These are phyloP conservation scores for Fusarium sp. DNA, from an alignment of 2,329 filamentous ascomycete species.

Conservation along the genomic window DNA sequence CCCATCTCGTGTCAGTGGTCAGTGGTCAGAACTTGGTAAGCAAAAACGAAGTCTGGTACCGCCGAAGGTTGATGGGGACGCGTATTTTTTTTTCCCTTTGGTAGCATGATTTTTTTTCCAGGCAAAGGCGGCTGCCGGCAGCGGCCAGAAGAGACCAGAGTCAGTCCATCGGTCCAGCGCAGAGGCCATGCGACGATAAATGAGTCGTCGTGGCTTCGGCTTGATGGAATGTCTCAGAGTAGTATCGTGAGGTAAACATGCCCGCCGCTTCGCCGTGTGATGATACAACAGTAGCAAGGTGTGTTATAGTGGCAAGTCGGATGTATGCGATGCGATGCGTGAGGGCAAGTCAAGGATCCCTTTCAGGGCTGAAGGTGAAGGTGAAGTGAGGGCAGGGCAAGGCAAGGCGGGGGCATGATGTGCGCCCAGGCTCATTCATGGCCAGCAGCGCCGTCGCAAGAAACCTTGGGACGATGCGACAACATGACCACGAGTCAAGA, in stretches of 20 bases:
- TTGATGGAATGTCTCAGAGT: not conserved
- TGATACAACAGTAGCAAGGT: not conserved
- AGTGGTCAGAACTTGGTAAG: slow-evolving; percentile 4
- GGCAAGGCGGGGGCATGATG: not conserved
- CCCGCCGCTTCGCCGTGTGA: not conserved
- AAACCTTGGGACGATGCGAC: not conserved
- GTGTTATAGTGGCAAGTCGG: not conserved
- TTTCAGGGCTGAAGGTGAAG: not conserved
- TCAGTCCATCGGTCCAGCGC: not conserved
- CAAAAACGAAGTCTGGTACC: not conserved
- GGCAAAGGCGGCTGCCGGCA: slow-evolving; percentile 27
- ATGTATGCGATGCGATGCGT: not conserved
- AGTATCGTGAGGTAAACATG: slow-evolving; percentile 8
- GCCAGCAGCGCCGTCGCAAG: slow-evolving; percentile 2
- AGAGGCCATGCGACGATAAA: not conserved
- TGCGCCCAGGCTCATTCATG: not conserved
- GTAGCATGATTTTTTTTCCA: not conserved
- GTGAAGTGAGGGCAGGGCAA: not conserved
- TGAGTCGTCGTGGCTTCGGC: not conserved
- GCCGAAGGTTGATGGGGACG: not conserved
- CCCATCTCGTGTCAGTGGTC: not conserved
- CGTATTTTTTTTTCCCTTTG: not conserved
- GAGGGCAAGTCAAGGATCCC: not conserved
- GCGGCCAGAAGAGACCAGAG: not conserved
- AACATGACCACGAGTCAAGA: slow-evolving; percentile 2